These are phyloP conservation scores for Myochromella boudieri DNA, from an alignment of 768 basidiomycete genomes.

Conservation along the genomic window DNA sequence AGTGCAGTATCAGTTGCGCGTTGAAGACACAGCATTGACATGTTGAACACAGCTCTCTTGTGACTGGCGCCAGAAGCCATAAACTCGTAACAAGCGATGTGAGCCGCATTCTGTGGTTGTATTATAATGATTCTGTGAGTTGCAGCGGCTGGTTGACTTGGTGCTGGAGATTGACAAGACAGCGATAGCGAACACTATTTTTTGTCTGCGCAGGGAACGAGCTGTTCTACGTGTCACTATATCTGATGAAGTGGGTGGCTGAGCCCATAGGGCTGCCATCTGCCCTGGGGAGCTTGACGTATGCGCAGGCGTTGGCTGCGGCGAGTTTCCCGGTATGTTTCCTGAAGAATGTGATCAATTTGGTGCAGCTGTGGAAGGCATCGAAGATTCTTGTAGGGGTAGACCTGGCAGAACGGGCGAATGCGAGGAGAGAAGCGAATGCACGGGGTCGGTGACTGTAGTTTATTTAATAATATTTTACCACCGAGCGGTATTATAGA, in stretches of 20 bases:
- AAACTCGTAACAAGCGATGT: conserved; percentile 92
- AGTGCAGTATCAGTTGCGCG: conserved; percentile 1
- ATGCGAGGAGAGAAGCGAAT: conserved; percentile 48
- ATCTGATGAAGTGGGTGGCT: conserved; percentile 85
- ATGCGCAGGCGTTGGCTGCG: conserved; percentile 71
- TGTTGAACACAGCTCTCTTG: conserved; percentile 69
- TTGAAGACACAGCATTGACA: conserved; percentile 10
- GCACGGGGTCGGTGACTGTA: conserved; percentile 7
- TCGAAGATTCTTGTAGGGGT: conserved; percentile 93
- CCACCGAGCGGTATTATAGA: neutral
- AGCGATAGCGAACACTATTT: conserved; percentile 76
- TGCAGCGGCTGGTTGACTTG: neutral
- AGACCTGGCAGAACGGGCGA: conserved; percentile 82
- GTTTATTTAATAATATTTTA: conserved; percentile 1
- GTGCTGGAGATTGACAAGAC: conserved; percentile 1
- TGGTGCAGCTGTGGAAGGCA: conserved; percentile 98
- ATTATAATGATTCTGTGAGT: conserved; percentile 91
- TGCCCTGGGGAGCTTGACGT: conserved; percentile 49
- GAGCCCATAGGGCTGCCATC: conserved; percentile 61
- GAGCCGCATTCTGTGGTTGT: conserved; percentile 85
- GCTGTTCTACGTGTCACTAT: conserved; percentile 91
- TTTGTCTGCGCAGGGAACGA: conserved; percentile 95
- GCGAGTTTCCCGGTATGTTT: conserved; percentile 67
- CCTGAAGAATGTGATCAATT: conserved; percentile 89
- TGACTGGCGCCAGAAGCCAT: conserved; percentile 91